Percentiles rank a stretch among this genome's conserved stretches.
These are phyloP conservation scores for Orobanche coerulescens DNA, from an alignment of 257 asterid species.

Conservation along the genomic window DNA sequence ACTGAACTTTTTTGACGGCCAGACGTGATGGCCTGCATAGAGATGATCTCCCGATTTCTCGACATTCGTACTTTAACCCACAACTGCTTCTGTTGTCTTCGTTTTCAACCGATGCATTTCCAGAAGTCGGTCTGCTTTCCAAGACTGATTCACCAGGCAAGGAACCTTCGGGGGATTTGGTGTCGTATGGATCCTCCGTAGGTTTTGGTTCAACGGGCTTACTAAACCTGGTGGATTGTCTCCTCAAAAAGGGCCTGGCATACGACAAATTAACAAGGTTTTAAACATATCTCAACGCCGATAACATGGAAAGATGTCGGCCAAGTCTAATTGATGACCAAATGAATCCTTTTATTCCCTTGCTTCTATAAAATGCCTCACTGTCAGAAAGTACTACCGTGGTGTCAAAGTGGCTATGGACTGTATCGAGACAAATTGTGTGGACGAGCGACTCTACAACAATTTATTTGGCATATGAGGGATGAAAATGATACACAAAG, in stretches of 20 bases:
- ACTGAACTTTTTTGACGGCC: constrained; percentile 53
- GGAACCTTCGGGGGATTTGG: constrained; percentile 2
- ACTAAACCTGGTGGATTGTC: constrained; percentile 53
- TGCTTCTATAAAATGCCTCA: too few relatives aligned
- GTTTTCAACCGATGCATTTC: background rate
- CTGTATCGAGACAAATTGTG: background rate
- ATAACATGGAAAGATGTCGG: background rate
- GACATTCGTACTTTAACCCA: constrained; percentile 17
- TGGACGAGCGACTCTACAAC: background rate
- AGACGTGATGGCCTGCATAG: constrained; percentile 50
- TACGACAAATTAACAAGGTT: background rate
- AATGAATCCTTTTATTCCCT: too few relatives aligned
- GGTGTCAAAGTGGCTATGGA: background rate
- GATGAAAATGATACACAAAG: background rate
- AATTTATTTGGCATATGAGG: background rate
- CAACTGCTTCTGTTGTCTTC: constrained; percentile 23
- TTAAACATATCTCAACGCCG: background rate
- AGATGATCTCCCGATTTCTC: constrained; percentile 32
- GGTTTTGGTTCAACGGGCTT: constrained; percentile 28
- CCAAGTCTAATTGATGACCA: too few relatives aligned
- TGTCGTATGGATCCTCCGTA: constrained; percentile 18
- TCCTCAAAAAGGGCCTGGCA: constrained; percentile 35
- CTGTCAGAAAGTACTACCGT: too few relatives aligned
- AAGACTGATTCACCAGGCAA: constrained; percentile 11
- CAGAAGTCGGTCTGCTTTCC: constrained; percentile 24